A percentile compares a stretch with the other conserved stretches of the same genome.
phyloP scores from a whole-genome alignment of 2,329 filamentous ascomycete genomes.

The Akanthomyces lecanii region DNA sequence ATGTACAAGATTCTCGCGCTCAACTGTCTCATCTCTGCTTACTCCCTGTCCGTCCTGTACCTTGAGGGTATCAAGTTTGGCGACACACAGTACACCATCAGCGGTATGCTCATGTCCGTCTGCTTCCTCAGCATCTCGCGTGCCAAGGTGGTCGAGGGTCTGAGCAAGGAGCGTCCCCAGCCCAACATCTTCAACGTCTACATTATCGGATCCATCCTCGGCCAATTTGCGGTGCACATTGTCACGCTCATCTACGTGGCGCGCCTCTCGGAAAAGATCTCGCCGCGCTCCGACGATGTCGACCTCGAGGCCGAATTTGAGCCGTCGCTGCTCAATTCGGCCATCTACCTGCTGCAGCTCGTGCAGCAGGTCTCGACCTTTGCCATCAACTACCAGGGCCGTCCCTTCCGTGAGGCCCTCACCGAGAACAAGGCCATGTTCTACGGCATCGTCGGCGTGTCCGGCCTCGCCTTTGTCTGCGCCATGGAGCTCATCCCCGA shows the following conservation, averaged over 20 bases:
- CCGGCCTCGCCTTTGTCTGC: slow-evolving; percentile 86
- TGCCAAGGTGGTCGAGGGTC: slow-evolving; percentile 87
- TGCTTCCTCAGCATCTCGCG: slow-evolving; percentile 99
- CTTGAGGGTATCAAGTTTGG: slow-evolving; percentile 99
- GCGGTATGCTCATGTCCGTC: slow-evolving; percentile 98
- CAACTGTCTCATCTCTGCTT: slow-evolving; percentile 96
- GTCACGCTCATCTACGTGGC: slow-evolving; percentile 91
- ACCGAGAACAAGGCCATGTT: slow-evolving; percentile 98
- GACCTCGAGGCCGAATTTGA: slow-evolving; percentile 94
- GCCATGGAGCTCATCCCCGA: slow-evolving; percentile 94
- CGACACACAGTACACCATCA: slow-evolving; percentile 96
- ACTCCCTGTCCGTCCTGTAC: slow-evolving; percentile 93
- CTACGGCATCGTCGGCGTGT: slow-evolving; percentile 88
- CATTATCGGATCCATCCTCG: slow-evolving; percentile 95
- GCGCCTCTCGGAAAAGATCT: slow-evolving; percentile 77
- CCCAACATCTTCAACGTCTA: slow-evolving; percentile 99
- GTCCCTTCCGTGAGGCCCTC: slow-evolving; percentile 94
- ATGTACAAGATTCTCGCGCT: slow-evolving; percentile 99
- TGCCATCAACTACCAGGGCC: slow-evolving; percentile 98
- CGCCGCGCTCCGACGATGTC: slow-evolving; percentile 62
- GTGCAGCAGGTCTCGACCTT: slow-evolving; percentile 99
- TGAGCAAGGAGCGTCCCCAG: slow-evolving; percentile 95
- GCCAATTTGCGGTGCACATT: slow-evolving; percentile 95
- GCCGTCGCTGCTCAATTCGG: slow-evolving; percentile 91
- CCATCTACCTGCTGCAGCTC: slow-evolving; percentile 92